Percentiles rank a stretch among this genome's conserved stretches.
Conservation (phyloP, 169 alveolate species). For the Eimeria brunetti region DNA sequence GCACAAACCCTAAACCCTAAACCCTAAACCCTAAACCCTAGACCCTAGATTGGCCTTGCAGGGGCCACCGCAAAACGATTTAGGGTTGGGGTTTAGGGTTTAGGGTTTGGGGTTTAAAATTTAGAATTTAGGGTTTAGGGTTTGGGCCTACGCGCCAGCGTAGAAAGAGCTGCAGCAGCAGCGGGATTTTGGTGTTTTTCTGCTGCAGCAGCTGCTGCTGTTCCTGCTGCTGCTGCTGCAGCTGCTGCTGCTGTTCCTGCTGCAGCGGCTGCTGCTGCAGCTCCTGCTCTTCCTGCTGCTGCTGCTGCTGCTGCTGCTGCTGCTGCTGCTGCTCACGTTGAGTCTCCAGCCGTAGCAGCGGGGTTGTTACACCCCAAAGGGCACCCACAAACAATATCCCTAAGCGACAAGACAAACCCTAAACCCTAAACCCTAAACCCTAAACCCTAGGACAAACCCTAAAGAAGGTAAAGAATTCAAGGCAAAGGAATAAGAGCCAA, state of each 20-base stretch:
- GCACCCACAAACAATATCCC: conserved; percentile 44
- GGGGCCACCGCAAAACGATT: too few relatives aligned
- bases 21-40: background rate
- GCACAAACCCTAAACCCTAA: background rate
- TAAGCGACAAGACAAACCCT: background rate
- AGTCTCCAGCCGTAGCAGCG: conserved; percentile 50
- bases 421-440: background rate
- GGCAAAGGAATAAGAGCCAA: too few relatives aligned
- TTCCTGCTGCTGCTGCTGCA: conserved; percentile 11
- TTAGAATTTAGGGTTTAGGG: background rate
- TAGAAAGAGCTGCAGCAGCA: background rate
- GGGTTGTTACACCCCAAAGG: conserved; percentile 57
- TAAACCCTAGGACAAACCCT: too few relatives aligned
- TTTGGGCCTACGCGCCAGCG: conserved; percentile 3
- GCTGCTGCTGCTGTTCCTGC: conserved; percentile 14
- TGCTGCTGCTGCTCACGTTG: background rate
- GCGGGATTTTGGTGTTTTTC: background rate
- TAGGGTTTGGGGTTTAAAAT: background rate
- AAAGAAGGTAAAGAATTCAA: too few relatives aligned
- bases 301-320: background rate
- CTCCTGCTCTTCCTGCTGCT: too few relatives aligned
- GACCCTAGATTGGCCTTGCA: background rate
- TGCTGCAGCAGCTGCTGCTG: too few relatives aligned
- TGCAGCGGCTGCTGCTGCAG: too few relatives aligned
- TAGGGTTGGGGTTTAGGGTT: too few relatives aligned